Percentiles rank a stretch among this genome's conserved stretches.
Evolutionary conservation across 306 rosid genomes (phyloP).

Genomic region (Vachellia collinsii): DNA sequence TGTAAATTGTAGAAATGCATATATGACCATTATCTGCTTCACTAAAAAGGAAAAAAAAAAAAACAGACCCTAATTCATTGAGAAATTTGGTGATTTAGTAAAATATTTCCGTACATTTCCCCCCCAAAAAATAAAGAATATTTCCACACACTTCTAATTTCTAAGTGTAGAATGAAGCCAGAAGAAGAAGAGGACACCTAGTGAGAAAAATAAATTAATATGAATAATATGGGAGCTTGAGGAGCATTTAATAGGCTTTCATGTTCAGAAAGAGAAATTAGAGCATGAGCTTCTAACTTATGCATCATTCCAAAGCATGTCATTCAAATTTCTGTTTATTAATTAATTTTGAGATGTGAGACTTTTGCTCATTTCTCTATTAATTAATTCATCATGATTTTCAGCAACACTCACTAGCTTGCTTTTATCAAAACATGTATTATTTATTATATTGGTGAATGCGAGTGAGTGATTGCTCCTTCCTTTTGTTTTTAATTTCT

Average conservation of each 20-base stretch:
- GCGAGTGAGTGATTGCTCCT: neutral
- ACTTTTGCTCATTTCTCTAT: neutral
- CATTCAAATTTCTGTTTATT: neutral
- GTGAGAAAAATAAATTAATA: neutral
- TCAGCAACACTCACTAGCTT: neutral
- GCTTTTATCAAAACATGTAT: neutral
- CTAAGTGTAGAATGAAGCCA: neutral
- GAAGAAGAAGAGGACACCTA: neutral
- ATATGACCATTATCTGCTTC: too few relatives aligned
- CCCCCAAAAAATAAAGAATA: neutral
- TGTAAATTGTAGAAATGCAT: too few relatives aligned
- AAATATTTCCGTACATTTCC: neutral
- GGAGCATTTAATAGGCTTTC: neutral
- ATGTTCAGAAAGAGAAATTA: conserved; percentile 8
- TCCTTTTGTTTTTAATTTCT: neutral
- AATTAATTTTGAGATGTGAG: conserved; percentile 14
- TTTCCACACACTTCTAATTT: neutral
- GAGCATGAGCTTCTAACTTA: conserved; percentile 15
- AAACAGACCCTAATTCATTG: too few relatives aligned
- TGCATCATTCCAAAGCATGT: neutral
- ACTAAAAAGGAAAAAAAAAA: too few relatives aligned
- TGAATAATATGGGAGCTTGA: neutral
- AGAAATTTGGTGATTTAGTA: neutral
- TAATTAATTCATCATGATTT: neutral
- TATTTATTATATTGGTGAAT: neutral